Base-by-base conservation (phyloP, 192 early-diverging fungal species). In the Mortierella claussenii region DNA sequence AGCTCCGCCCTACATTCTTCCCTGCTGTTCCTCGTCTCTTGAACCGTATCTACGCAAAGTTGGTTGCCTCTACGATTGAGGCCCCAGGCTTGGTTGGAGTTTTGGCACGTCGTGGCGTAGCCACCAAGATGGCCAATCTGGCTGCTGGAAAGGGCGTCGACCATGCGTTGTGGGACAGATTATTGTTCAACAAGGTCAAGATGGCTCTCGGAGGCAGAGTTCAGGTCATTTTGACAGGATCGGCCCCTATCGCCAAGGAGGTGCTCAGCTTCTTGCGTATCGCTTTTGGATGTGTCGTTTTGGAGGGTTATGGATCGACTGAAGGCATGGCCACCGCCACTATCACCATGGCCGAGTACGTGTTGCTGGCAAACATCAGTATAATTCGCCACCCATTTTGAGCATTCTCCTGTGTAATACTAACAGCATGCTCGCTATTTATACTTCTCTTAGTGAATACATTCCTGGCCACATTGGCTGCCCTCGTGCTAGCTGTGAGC, bases 21-120 rank as follows among this genome's bases (percentile, higher is more conserved):
- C 83, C 80, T 52, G 87, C 91, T 23, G 97, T 98, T n/a, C 96
- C 97, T 8, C 89, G 96, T 21, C 80, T 98, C 43, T 82, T 96
- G 69, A 97, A 94, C 86, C 89, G 95, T 55, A 90, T 98, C 63
- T 92, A 97, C 67, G 91, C 70, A 53, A 86, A 82, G 51, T 31
- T 88, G 49, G 70, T 74, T 28, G 55, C 70, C 28, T 64, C 69
- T 1, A 87, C 86, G 20, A 61, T 93, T 45, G 79, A 89, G 34
- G 89, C 90, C 0, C 86, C 90, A 0, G 89, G 90, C 30, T 31
- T 82, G 2, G 78, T 68, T 4, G 86, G 86, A 34, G 65, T 59
- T 4, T 49, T 92, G 49, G 82, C 88, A 13, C 87, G 88, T 46
- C 78, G 70, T 18, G 90, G 89, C 9, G 82, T 91, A 2, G 86